Evolutionary conservation across 2,329 filamentous ascomycete species (phyloP), one percentile per base, ranked within the genome.

Genomic region (Capronia coronata): DNA sequence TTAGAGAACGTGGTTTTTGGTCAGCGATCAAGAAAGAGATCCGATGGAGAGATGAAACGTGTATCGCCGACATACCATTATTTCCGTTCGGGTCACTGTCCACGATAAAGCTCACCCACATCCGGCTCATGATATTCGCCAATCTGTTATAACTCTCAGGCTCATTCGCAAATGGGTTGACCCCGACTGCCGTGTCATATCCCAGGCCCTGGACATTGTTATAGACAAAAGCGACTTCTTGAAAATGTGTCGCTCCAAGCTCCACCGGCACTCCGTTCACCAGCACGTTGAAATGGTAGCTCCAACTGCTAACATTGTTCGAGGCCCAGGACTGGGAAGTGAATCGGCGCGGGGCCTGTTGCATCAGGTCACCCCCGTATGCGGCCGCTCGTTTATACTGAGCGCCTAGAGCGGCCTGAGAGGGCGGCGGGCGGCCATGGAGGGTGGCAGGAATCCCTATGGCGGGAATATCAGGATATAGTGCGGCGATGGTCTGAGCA

Each of bases 201-300:
- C 58, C 58, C 18, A 46, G 9, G n/a, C 58, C 58, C 8, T 54
- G 9, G 2, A 55, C 7, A 54, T 81, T 80, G 55, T 76, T 61
- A 43, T 80, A 75, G 5, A 79, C 75, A 52, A 77, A 78, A 0
- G 71, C 67, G 0, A 78, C 72, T 60, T 79, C 75, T 48, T 73
- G 69, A 61, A 81, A 82, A 61, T 82, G 79, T 0, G 72, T 71
- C 0, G 72, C 74, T 1, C 66, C 63, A 9, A 67, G 64, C 0
- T 68, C 63, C 6, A 65, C 64, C 0, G 67, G 63, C 1, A 72
- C 57, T 8, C 76, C 74, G 2, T 71, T 68, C 0, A 73, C 65
- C 13, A 74, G 64, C 7, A 77, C 77, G 60, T 83, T 79, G 70
- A 83, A 84, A 40, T 77, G 74, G 66, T 82, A 84, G 59, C 74